Evolutionary conservation across 768 basidiomycete species (phyloP).

Genomic region (Tylopilus felleus): DNA sequence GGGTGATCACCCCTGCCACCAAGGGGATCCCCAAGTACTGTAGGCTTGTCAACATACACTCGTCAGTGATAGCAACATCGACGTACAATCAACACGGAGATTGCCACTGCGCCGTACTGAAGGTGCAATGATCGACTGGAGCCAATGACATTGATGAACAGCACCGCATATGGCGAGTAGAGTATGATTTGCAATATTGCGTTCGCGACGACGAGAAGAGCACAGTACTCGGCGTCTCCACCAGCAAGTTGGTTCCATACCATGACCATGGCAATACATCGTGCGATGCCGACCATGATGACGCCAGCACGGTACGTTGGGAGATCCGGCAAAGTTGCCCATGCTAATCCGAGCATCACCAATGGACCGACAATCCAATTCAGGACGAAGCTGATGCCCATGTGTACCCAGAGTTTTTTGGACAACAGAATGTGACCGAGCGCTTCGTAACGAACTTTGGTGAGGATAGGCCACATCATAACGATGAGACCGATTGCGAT

Average conservation of each 20-base stretch:
- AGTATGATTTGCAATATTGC: too few relatives aligned
- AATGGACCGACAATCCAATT: conserved; percentile 84
- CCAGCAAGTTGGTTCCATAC: conserved; percentile 84
- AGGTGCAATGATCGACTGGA: too few relatives aligned
- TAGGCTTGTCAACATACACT: too few relatives aligned
- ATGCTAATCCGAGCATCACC: conserved; percentile 80
- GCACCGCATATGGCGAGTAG: conserved; percentile 65
- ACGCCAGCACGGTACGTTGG: conserved; percentile 74
- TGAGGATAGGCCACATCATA: conserved; percentile 86
- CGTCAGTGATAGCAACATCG: too few relatives aligned
- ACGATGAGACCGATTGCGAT: conserved; percentile 76
- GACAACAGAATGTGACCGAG: conserved; percentile 45
- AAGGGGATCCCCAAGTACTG: too few relatives aligned
- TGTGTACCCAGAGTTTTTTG: conserved; percentile 58
- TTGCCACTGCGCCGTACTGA: too few relatives aligned
- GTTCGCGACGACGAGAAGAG: too few relatives aligned
- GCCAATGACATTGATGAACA: too few relatives aligned
- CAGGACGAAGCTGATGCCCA: conserved; percentile 61
- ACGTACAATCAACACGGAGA: too few relatives aligned
- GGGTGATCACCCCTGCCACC: too few relatives aligned
- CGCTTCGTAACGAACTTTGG: conserved; percentile 73
- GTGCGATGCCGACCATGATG: conserved; percentile 64
- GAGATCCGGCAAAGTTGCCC: conserved; percentile 79
- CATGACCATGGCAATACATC: conserved; percentile 62
- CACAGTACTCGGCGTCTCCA: too few relatives aligned